Evolutionary conservation across 2,329 filamentous ascomycete genomes (phyloP).

Genomic region (Zasmidium cellare): DNA sequence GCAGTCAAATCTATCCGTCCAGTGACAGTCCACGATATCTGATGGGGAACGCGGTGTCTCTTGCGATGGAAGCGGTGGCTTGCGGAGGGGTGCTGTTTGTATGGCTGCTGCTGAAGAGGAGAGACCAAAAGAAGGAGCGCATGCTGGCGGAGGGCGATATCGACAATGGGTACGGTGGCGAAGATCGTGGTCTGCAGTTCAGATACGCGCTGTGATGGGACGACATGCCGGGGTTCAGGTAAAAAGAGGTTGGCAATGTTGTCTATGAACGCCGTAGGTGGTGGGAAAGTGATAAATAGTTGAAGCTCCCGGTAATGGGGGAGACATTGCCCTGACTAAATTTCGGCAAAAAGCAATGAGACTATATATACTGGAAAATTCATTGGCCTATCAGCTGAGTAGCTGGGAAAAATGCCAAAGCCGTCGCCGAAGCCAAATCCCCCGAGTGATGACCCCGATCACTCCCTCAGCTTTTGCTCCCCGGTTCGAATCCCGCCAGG

Average conservation of each 20-base stretch:
- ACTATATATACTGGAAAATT: background rate
- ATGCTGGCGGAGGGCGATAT: conserved; percentile 3
- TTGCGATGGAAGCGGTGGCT: conserved; percentile 5
- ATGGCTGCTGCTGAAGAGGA: background rate
- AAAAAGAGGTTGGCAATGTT: no score
- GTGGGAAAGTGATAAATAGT: no score
- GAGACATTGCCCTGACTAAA: background rate
- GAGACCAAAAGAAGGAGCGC: conserved; percentile 5
- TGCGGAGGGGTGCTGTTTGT: conserved; percentile 1
- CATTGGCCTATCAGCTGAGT: background rate
- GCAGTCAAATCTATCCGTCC: conserved; percentile 7
- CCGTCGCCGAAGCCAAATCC: background rate
- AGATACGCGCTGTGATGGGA: conserved; percentile 1
- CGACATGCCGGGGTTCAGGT: background rate
- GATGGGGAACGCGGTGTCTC: conserved; percentile 2
- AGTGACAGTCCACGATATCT: conserved; percentile 2
- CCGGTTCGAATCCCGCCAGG: background rate
- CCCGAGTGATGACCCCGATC: background rate
- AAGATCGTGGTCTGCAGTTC: conserved; percentile 7
- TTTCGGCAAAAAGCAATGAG: background rate
- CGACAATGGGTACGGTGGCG: conserved; percentile 5
- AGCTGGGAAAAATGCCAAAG: background rate
- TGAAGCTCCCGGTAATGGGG: no score
- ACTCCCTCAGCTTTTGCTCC: background rate
- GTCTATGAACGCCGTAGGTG: no score